Evolutionary conservation across 139 green algal genomes (phyloP).

Genomic region (Picochlorum costavermella): DNA sequence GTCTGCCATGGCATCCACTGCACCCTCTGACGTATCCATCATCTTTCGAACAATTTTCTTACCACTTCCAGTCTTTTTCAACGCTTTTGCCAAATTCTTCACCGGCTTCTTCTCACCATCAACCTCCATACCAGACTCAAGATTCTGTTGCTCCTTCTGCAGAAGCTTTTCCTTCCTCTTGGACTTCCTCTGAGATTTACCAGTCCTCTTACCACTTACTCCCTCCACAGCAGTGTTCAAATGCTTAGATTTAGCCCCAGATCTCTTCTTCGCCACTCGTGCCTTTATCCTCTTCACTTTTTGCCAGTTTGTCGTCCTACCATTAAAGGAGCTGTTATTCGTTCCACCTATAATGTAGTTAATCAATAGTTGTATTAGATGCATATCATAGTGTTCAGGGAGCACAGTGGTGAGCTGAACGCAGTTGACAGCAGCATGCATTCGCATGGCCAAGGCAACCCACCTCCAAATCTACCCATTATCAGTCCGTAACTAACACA

Average conservation of each 20-base stretch:
- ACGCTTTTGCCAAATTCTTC: background rate
- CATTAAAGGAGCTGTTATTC: constrained; percentile 20
- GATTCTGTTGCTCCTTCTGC: constrained; percentile 36
- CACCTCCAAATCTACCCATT: too few relatives aligned
- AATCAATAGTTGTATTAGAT: background rate
- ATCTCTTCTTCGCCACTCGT: constrained; percentile 19
- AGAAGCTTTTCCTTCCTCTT: constrained; percentile 18
- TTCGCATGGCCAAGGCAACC: too few relatives aligned
- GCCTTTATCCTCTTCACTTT: constrained; percentile 19
- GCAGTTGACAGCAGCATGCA: too few relatives aligned
- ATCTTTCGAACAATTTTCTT: constrained; percentile 18
- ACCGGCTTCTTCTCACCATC: constrained; percentile 19
- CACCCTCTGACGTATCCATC: too few relatives aligned
- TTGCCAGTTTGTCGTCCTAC: constrained; percentile 20
- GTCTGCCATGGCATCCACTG: too few relatives aligned
- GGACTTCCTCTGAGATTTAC: constrained; percentile 23
- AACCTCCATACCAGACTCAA: constrained; percentile 33
- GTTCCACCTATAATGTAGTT: background rate
- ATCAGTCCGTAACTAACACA: too few relatives aligned
- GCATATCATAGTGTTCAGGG: too few relatives aligned
- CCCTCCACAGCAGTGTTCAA: constrained; percentile 2
- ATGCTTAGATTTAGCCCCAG: background rate
- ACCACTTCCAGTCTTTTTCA: constrained; percentile 4
- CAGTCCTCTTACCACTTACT: constrained; percentile 21
- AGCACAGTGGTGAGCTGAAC: too few relatives aligned